Evolutionary conservation across 2,329 filamentous ascomycete genomes (phyloP).

Genomic region (Ophiobolus disseminans): DNA sequence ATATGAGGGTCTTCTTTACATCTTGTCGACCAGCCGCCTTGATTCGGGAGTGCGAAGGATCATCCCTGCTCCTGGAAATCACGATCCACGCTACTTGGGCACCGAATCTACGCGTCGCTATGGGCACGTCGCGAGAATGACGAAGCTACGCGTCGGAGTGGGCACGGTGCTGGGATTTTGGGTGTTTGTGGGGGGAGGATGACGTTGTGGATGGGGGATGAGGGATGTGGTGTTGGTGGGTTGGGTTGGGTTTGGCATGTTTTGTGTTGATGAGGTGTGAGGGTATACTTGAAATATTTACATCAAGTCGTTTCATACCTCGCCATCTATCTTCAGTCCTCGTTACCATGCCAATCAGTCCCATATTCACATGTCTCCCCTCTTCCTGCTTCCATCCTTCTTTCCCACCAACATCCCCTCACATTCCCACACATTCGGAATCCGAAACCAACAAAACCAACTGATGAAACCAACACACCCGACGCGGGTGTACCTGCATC

Average conservation of each 20-base stretch:
- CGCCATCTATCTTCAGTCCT: background rate
- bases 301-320: too few species aligned
- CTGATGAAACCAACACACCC: too few species aligned
- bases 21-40: background rate
- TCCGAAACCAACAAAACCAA: constrained; percentile 2
- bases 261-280: too few species aligned
- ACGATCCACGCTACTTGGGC: constrained; percentile 4
- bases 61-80: background rate
- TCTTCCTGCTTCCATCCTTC: too few species aligned
- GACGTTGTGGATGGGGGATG: too few species aligned
- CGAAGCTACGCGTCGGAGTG: too few species aligned
- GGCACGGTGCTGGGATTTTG: too few species aligned
- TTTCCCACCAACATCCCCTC: constrained; percentile 1
- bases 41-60: background rate
- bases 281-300: too few species aligned
- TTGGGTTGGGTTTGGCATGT: too few species aligned
- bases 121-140: background rate
- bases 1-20: background rate
- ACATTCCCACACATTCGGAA: background rate
- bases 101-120: background rate
- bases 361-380: too few species aligned
- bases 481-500: background rate
- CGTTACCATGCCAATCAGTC: background rate
- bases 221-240: too few species aligned
- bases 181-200: too few species aligned